Evolutionary conservation across 2,329 filamentous ascomycete genomes (phyloP).

Genomic region (Pyricularia sp.): DNA sequence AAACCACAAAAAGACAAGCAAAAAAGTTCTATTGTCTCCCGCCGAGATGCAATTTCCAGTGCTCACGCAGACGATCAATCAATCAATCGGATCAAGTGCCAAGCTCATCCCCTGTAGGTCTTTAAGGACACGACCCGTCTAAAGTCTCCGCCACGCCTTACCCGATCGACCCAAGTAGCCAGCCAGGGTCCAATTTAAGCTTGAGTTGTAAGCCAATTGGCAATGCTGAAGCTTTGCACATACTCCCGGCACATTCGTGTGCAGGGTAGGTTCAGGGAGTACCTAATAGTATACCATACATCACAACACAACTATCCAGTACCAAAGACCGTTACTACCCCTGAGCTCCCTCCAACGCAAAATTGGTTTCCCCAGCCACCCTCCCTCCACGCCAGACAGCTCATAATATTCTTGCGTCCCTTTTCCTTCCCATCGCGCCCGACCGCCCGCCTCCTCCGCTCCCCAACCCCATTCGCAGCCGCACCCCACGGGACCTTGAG

Average conservation of each 20-base stretch:
- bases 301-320: conserved; percentile 4
- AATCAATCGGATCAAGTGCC: background rate
- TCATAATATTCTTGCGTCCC: conserved; percentile 44
- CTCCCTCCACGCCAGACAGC: conserved; percentile 50
- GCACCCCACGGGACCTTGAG: conserved; percentile 47
- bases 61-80: background rate
- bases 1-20: background rate
- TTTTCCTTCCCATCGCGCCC: conserved; percentile 49
- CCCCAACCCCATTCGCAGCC: conserved; percentile 20
- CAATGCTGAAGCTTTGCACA: background rate
- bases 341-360: conserved; percentile 51
- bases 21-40: background rate
- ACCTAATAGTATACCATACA: too few relatives aligned
- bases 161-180: background rate
- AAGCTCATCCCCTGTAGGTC: background rate
- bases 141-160: background rate
- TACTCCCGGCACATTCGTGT: background rate
- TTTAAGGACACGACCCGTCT: background rate
- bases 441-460: conserved; percentile 35
- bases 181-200: background rate
- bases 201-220: background rate
- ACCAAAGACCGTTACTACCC: conserved; percentile 51
- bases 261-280: background rate
- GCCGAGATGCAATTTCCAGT: background rate
- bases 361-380: conserved; percentile 51